Conservation (phyloP, 768 basidiomycete species). For the Russula ochroleuca region DNA sequence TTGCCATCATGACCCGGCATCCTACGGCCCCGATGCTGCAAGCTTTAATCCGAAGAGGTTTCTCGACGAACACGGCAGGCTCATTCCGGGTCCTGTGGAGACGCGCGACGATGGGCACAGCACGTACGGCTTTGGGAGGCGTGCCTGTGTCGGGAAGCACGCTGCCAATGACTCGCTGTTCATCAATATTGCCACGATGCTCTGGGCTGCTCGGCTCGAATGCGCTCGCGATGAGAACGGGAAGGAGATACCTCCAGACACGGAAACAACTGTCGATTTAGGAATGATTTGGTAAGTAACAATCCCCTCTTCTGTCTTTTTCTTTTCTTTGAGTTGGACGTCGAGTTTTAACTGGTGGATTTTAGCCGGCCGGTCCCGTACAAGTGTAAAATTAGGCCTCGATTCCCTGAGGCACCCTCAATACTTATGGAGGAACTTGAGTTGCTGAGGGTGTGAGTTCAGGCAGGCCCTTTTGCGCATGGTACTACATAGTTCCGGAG, state of each 20-base stretch:
- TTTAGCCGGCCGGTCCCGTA: neutral
- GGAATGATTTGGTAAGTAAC: neutral
- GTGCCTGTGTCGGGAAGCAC: slow-evolving; percentile 3
- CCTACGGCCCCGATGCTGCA: too few species aligned
- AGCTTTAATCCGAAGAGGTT: too few species aligned
- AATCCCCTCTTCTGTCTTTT: too few species aligned
- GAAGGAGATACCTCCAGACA: neutral
- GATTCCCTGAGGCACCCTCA: neutral
- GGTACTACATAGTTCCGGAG: too few species aligned
- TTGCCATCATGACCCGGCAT: too few species aligned
- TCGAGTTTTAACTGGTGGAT: too few species aligned
- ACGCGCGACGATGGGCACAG: slow-evolving; percentile 10
- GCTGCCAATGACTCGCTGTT: slow-evolving; percentile 27
- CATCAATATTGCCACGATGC: slow-evolving; percentile 14
- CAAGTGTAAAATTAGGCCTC: neutral
- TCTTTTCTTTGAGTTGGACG: too few species aligned
- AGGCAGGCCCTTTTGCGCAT: neutral
- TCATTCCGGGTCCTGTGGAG: too few species aligned
- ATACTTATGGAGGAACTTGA: too few species aligned
- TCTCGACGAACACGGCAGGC: too few species aligned
- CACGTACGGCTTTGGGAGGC: slow-evolving; percentile 17
- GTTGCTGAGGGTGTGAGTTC: neutral
- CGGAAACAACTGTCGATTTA: neutral
- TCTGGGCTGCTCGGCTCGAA: slow-evolving; percentile 3
- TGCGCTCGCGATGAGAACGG: slow-evolving; percentile 9